Base-by-base conservation (phyloP, 2,329 filamentous ascomycete genomes). In the Rhinocladiella similis region DNA sequence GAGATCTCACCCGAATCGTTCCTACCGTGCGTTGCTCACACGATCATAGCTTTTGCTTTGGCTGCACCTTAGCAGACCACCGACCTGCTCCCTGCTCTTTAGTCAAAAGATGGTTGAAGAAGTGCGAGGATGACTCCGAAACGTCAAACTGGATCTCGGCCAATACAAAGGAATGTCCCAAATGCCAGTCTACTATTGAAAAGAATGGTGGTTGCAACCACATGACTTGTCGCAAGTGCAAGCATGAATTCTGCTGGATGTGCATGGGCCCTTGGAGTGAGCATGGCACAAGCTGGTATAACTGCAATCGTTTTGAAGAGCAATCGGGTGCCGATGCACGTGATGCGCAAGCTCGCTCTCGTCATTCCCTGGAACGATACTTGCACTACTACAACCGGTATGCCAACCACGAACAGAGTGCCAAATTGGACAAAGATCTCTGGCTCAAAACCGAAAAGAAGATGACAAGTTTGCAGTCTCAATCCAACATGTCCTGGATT, bases 121-220 rank as follows among this genome's bases (percentile, higher is more conserved):
- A 99, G 72, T 99, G 94, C 70, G 94, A 94, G 55, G 94, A 99
- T 70, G 94, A 99, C 69, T 96, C 91, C 0, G 94, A 99, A 73
- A 99, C 94, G 0, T 93, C 94, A 3, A 99, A 99, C 72, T 99
- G 94, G 94, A 99, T 99, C 61, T 97, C 93, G 0, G 94, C 94
- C 46, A 96, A 99, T 72, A 99, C 94, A 1, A 99, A 99, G 71
- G 94, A 99, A 72, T 99, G 94, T 63, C 93, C 94, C 0, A 94
- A 89, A 71, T 99, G 94, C 73, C 86, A 90, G 65, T 97, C 93
- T 1, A 99, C 94, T 0, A 99, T 99, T 43, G 94, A 99, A 75
- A 99, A 99, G 83, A 99, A 99, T 64, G 92, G 92, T 50, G 92
- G 92, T 3, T 97, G 92, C 77, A 97, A 97, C 76, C 92, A 97